These are phyloP conservation scores for Botryotinia narcissicola DNA, from an alignment of 2,329 filamentous ascomycete species.

Conservation along the genomic window DNA sequence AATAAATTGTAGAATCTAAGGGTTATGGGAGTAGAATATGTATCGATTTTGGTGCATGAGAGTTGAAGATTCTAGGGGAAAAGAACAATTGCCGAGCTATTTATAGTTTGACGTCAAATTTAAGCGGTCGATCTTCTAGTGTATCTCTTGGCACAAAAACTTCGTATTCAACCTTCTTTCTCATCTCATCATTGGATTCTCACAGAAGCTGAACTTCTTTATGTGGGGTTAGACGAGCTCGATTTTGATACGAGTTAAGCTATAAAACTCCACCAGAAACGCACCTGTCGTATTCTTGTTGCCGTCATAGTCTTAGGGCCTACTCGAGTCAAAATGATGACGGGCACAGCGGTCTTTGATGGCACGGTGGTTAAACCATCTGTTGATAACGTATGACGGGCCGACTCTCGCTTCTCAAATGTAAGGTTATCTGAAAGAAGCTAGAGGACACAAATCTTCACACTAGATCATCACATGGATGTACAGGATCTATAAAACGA, in stretches of 20 bases:
- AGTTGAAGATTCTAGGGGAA: background rate
- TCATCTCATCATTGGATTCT: background rate
- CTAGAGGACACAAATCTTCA: background rate
- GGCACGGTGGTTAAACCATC: background rate
- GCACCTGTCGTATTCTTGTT: background rate
- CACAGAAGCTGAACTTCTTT: background rate
- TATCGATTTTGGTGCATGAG: background rate
- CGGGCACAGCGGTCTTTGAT: background rate
- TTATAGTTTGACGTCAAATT: background rate
- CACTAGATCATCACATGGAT: background rate
- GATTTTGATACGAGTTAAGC: background rate
- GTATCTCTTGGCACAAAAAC: background rate
- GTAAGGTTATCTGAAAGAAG: background rate
- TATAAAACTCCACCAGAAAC: background rate
- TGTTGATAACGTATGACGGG: background rate
- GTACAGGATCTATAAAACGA: background rate
- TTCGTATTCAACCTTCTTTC: background rate
- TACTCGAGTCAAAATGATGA: background rate
- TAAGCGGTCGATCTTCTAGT: background rate
- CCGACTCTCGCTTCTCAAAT: background rate
- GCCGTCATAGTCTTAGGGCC: background rate
- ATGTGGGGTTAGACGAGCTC: background rate
- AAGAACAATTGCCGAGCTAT: background rate
- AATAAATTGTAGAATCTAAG: background rate
- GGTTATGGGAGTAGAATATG: background rate